Evolutionary conservation across 805 yeast genomes (phyloP).

Genomic region (Metschnikowia kunwiensis): DNA sequence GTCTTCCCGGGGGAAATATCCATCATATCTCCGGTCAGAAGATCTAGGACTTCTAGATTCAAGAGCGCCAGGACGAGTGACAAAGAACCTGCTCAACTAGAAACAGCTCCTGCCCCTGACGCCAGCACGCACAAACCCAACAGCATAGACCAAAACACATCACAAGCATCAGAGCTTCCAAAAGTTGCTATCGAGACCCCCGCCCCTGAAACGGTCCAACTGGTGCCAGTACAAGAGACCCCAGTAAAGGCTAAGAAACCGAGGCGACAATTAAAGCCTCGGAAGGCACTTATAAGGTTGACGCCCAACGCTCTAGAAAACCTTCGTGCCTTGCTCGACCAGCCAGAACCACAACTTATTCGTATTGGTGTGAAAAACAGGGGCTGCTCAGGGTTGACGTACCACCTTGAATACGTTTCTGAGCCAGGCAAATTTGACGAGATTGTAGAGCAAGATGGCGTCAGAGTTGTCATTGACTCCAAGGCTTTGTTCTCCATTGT

Average conservation of each 20-base stretch:
- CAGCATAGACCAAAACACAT: conserved; percentile 2
- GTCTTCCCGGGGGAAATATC: conserved; percentile 5
- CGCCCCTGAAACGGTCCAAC: neutral
- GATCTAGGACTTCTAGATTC: conserved; percentile 34
- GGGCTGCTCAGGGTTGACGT: conserved; percentile 95
- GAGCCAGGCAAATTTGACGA: conserved; percentile 96
- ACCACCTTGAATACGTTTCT: conserved; percentile 85
- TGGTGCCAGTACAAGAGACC: conserved; percentile 1
- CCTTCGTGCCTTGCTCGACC: conserved; percentile 60
- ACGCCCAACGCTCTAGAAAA: conserved; percentile 75
- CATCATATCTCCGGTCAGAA: conserved; percentile 20
- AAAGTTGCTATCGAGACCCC: conserved; percentile 5
- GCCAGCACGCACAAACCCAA: conserved; percentile 1
- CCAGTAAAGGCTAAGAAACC: conserved; percentile 17
- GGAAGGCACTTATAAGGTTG: conserved; percentile 85
- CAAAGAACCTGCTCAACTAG: neutral
- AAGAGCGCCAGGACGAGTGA: neutral
- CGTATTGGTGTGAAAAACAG: conserved; percentile 93
- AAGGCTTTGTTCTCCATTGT: conserved; percentile 94
- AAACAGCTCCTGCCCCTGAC: neutral
- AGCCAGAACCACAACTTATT: conserved; percentile 85
- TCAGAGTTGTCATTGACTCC: conserved; percentile 88
- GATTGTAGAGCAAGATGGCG: conserved; percentile 88
- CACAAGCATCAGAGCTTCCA: conserved; percentile 8
- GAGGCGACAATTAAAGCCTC: conserved; percentile 73